phyloP scores from a whole-genome alignment of 352 stramenopile species.

The Pythium biforme region DNA sequence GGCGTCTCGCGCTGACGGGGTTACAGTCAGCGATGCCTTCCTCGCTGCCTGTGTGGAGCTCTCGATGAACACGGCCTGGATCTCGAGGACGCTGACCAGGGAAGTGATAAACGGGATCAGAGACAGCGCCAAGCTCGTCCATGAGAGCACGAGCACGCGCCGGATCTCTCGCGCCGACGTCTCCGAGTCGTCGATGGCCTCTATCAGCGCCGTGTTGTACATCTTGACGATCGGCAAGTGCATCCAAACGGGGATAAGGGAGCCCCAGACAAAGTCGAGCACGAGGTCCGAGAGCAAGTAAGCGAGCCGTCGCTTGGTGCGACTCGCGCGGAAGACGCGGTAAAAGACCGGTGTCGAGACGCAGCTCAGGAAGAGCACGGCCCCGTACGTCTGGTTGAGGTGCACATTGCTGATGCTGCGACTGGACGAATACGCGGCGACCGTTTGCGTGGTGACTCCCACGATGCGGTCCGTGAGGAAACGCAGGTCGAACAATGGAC shows the following conservation, averaged over 20 bases:
- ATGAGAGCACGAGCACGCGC: slow-evolving; percentile 27
- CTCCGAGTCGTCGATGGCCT: not conserved
- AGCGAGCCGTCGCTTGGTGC: slow-evolving; percentile 8
- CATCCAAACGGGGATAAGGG: slow-evolving; percentile 23
- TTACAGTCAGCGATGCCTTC: not conserved
- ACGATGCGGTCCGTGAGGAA: not conserved
- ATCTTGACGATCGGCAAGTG: slow-evolving; percentile 18
- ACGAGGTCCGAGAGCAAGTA: slow-evolving; percentile 24
- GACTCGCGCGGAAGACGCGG: not conserved
- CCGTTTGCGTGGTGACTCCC: slow-evolving; percentile 11
- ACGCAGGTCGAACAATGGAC: slow-evolving; percentile 12
- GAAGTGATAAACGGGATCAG: slow-evolving; percentile 26
- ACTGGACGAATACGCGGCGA: slow-evolving; percentile 9
- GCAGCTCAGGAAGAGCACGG: slow-evolving; percentile 23
- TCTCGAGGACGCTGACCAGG: slow-evolving; percentile 6
- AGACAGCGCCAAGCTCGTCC: slow-evolving; percentile 14
- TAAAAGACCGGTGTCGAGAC: not conserved
- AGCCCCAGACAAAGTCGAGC: slow-evolving; percentile 31
- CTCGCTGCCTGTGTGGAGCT: not conserved
- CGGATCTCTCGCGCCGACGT: slow-evolving; percentile 23
- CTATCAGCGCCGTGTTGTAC: not conserved
- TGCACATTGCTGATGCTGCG: slow-evolving; percentile 21
- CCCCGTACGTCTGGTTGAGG: slow-evolving; percentile 16
- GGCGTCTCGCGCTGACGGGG: too few species aligned
- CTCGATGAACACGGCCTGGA: slow-evolving; percentile 11